Percentiles rank a stretch among this genome's conserved stretches.
phyloP scores from a whole-genome alignment of 345 rosid species.

The Heritiera littoralis region DNA sequence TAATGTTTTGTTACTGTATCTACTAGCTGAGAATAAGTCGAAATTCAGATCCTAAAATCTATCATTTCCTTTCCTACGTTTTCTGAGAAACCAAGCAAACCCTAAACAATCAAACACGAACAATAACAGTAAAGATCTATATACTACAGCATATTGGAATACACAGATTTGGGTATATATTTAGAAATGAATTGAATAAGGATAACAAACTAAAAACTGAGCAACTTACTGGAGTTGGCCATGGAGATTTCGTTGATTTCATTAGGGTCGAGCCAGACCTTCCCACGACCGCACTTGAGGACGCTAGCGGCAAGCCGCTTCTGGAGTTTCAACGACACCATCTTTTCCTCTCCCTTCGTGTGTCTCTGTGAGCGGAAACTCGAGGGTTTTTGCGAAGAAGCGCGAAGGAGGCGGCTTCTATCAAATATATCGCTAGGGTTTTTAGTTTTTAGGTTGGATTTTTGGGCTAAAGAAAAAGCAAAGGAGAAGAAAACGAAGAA shows the following conservation, averaged over 20 bases:
- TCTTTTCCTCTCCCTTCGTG: slow-evolving; percentile 24
- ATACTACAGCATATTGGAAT: neutral
- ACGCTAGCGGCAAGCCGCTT: slow-evolving; percentile 77
- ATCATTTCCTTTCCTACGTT: neutral
- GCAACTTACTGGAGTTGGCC: slow-evolving; percentile 67
- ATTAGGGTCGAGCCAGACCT: slow-evolving; percentile 75
- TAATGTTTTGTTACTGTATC: neutral
- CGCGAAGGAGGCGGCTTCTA: neutral
- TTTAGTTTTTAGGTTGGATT: slow-evolving; percentile 27
- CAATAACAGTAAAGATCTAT: neutral
- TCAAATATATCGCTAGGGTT: neutral
- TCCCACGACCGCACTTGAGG: slow-evolving; percentile 63
- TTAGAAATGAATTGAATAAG: neutral
- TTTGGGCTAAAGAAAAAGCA: neutral
- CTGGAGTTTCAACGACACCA: slow-evolving; percentile 68
- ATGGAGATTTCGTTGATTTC: slow-evolving; percentile 64
- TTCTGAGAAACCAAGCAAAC: neutral
- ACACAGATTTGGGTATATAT: neutral
- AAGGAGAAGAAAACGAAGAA: too few species aligned
- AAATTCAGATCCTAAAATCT: slow-evolving; percentile 4
- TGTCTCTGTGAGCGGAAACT: slow-evolving; percentile 9
- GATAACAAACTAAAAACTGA: neutral
- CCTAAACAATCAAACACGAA: neutral
- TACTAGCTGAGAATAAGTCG: neutral
- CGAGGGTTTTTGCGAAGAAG: neutral